A percentile compares a stretch with the other conserved stretches of the same genome.
Evolutionary conservation across 805 yeast genomes (phyloP).

Genomic region (Teunomyces panamensis): DNA sequence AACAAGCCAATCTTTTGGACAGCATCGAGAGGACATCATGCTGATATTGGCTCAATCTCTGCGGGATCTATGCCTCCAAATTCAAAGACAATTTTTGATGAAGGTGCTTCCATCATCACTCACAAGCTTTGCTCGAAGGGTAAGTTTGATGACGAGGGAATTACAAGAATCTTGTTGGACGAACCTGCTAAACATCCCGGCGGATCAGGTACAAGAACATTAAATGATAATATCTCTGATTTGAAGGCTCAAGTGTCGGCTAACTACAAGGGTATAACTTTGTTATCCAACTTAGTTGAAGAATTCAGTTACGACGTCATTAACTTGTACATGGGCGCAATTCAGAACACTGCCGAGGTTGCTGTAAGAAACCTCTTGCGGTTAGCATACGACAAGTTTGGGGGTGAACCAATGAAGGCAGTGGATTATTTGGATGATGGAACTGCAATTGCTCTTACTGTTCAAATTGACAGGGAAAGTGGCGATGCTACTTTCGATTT

Average conservation of each 20-base stretch:
- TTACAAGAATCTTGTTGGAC: constrained; percentile 57
- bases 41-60: constrained; percentile 88
- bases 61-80: constrained; percentile 97
- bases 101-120: constrained; percentile 85
- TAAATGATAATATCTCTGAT: constrained; percentile 76
- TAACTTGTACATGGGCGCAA: constrained; percentile 73
- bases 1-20: constrained; percentile 73
- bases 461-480: constrained; percentile 44
- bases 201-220: constrained; percentile 83
- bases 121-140: constrained; percentile 70
- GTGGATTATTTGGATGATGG: constrained; percentile 81
- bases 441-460: constrained; percentile 56
- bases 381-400: constrained; percentile 38
- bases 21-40: constrained; percentile 94
- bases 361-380: constrained; percentile 53
- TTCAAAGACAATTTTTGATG: constrained; percentile 80
- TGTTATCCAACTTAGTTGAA: constrained; percentile 55
- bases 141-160: constrained; percentile 68
- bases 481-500: constrained; percentile 79
- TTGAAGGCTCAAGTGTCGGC: constrained; percentile 64
- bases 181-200: constrained; percentile 83
- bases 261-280: constrained; percentile 75
- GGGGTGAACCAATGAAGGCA: constrained; percentile 43
- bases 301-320: constrained; percentile 64
- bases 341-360: constrained; percentile 72